Base-by-base conservation (phyloP, 441 rosid genomes). In the Cnidoscolus chayamansa region DNA sequence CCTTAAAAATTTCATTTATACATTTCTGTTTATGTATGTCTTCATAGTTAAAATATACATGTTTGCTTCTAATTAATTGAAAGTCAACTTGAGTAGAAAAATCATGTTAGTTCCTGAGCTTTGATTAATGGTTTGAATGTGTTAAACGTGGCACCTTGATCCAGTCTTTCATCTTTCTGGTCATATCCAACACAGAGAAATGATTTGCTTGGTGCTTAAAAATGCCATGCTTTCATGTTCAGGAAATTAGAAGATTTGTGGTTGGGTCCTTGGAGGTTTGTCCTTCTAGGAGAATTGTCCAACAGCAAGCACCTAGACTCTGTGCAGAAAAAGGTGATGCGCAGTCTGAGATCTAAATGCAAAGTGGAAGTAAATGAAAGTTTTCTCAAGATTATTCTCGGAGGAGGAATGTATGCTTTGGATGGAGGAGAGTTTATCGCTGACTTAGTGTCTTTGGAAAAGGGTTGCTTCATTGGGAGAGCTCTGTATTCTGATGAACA, bases 231-330 rank as follows among this genome's bases (percentile, higher is more conserved):
- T 58, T 65, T 70, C 63, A 45, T 74, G 50, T 73, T 61, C 81
- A 95, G 99, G 85, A 83, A 83, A 72, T 74, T 91, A 59, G 97
- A 95, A 91, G 97, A 86, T 73, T 79, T 82, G 67, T 93, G 98
- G 99, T 81, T 93, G 68, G 99, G 98, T 66, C 83, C 91, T 16
- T 90, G 92, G 98, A 89, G 86, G 72, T 84, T 63, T 77, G 69
- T 88, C 77, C 89, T 95, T 79, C 81, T 88, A 10, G 96, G 96
- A 83, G 89, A 86, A 74, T 77, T 73, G 76, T 70, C 84, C 53
- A 81, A 87, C 80, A 76, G 77, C 80, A 77, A 79, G 63, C 80
- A 61, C 70, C 76, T 88, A 51, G 87, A 83, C 51, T 20, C 82
- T 15, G 75, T 85, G 65, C 87, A 76, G 68, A 86, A 85, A 80